Conservation (phyloP, 768 basidiomycete species). For the Steccherinum ochraceum region DNA sequence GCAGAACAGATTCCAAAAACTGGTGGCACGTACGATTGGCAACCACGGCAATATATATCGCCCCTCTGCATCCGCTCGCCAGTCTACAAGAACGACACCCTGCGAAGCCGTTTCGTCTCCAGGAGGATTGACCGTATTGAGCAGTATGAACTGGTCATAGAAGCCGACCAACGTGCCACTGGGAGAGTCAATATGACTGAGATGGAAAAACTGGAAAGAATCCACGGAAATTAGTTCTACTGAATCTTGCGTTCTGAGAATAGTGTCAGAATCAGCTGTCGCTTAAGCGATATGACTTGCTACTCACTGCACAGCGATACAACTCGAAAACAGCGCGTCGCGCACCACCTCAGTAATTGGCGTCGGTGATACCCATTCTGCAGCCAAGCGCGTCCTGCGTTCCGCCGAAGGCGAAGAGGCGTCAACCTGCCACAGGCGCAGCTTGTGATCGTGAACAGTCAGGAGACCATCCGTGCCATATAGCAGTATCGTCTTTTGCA, state of each 20-base stretch:
- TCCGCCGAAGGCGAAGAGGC: no score
- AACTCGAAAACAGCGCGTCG: neutral
- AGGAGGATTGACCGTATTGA: neutral
- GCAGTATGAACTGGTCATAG: neutral
- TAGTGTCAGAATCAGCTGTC: no score
- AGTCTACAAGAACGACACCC: neutral
- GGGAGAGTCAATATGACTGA: no score
- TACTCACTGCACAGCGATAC: neutral
- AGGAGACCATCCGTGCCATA: neutral
- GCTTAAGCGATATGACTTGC: no score
- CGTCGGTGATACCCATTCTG: neutral
- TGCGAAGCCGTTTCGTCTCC: neutral
- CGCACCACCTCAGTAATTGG: neutral
- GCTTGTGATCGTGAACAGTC: neutral
- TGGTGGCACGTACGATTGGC: neutral
- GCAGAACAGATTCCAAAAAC: no score
- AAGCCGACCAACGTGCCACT: neutral
- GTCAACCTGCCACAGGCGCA: neutral
- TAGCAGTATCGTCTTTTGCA: neutral
- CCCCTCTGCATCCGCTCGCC: neutral
- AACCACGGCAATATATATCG: neutral
- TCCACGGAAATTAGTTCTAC: no score
- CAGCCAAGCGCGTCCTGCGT: neutral
- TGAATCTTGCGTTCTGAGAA: no score
- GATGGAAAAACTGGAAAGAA: no score